Evolutionary conservation across 2,329 filamentous ascomycete species (phyloP), one percentile per base, ranked within the genome.

Genomic region (Plectosphaerella plurivora): DNA sequence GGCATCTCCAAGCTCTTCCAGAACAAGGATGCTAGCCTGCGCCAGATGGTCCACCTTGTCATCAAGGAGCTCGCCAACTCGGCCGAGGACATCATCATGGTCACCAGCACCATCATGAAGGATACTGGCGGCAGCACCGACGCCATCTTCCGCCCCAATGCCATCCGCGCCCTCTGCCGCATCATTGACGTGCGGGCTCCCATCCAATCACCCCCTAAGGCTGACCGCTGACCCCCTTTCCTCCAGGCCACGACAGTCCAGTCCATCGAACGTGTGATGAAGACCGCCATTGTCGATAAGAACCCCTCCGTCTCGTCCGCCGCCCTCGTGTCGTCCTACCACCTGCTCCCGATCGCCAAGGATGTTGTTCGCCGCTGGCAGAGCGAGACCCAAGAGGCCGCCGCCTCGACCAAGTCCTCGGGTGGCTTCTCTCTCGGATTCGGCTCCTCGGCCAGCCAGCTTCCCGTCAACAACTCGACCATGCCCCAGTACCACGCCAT

Each of bases 401-500:
- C 94, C 45, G 91, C 91, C 36, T 90, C 89, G 51, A 84, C 81
- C 62, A 97, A 97, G 73, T 93, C 91, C 22, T 90, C 89, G 4
- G 84, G 89, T 54, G 91, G 92, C 51, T 97, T 97, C 76, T 90
- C 88, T 36, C 81, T 97, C 47, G 92, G 93, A 51, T 97, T 97
- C 68, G 89, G 88, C n/a, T 86, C 88, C 14, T 86, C 84, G n/a
- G 81, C 83, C 60, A 82, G 82, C 57, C 85, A 89, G 55, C 76
- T 88, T 63, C 83, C 87, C n/a, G 82, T 94, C 57, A 92, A 92
- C 74, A 93, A 91, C 65, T 97, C 94, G 61, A 96, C 89, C 66
- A 97, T 97, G 91, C 89, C 91, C 53, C 94, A 99, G 71, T 99
- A 99, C 72, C 94, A 99, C 71, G 94, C 94, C 58, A 96, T 99